Evolutionary conservation across 257 asterid genomes (phyloP).

Genomic region (Cordia subcordata): DNA sequence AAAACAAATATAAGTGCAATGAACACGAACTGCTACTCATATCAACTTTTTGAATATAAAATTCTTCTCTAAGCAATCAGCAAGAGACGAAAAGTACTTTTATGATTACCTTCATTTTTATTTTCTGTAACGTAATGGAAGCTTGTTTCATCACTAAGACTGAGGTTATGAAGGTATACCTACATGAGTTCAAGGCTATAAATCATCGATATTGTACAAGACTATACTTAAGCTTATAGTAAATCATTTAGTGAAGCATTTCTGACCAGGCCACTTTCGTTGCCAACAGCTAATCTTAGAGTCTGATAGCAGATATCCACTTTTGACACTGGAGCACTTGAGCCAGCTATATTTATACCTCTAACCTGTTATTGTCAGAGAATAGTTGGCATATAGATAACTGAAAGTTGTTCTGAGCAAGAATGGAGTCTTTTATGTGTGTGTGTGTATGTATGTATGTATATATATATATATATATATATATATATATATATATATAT

Average conservation of each 20-base stretch:
- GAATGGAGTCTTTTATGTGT: neutral
- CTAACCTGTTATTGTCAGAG: constrained; percentile 39
- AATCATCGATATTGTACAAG: constrained; percentile 18
- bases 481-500: too few species aligned
- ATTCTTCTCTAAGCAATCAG: neutral
- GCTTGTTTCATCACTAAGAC: constrained; percentile 34
- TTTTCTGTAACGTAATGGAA: constrained; percentile 58
- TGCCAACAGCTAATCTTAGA: constrained; percentile 71
- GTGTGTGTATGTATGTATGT: too few species aligned
- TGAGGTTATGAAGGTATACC: constrained; percentile 63
- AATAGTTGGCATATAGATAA: neutral
- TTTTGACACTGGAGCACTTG: constrained; percentile 53
- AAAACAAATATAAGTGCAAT: neutral
- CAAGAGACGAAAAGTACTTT: neutral
- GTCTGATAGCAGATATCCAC: constrained; percentile 65
- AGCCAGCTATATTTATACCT: constrained; percentile 33
- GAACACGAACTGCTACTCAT: neutral
- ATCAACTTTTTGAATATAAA: neutral
- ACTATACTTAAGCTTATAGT: constrained; percentile 11
- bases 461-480: too few species aligned
- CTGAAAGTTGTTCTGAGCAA: neutral
- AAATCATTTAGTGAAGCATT: constrained; percentile 17
- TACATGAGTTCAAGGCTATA: constrained; percentile 28
- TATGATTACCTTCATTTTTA: constrained; percentile 57
- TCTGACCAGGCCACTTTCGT: constrained; percentile 84